Evolutionary conservation across 371 early-diverging fungal genomes (phyloP).

Genomic region (Rhizopus stolonifer): DNA sequence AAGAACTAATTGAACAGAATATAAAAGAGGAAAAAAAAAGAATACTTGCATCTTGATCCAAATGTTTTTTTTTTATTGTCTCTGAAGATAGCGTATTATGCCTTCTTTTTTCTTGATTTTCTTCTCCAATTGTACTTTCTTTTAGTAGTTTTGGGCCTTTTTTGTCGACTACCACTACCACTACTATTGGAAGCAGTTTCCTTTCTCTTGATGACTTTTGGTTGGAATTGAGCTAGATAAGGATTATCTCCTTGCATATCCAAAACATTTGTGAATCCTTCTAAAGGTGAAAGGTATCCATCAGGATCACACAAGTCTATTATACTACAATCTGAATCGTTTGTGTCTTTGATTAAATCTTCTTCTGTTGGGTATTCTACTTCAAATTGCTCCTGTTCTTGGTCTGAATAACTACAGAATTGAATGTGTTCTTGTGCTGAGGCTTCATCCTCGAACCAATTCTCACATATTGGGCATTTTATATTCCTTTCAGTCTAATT

Average conservation of each 20-base stretch:
- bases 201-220: background rate
- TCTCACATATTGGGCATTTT: background rate
- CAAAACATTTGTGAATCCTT: conserved; percentile 20
- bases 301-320: conserved; percentile 21
- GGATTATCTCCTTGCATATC: conserved; percentile 1
- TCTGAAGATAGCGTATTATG: no score
- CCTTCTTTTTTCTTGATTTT: no score
- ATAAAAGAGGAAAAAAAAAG: no score
- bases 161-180: no score
- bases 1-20: no score
- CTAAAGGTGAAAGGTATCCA: conserved; percentile 24
- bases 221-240: conserved; percentile 7
- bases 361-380: background rate
- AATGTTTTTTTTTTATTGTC: no score
- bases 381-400: background rate
- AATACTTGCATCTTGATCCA: no score
- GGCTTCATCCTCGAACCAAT: background rate
- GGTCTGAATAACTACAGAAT: background rate
- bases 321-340: conserved; percentile 15
- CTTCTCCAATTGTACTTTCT: no score
- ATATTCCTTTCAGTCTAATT: background rate
- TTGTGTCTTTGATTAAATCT: background rate
- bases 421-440: background rate
- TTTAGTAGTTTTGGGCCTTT: no score
- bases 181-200: no score